These are phyloP conservation scores for Lophium mytilinum DNA, from an alignment of 495 filamentous ascomycete genomes.

Conservation along the genomic window DNA sequence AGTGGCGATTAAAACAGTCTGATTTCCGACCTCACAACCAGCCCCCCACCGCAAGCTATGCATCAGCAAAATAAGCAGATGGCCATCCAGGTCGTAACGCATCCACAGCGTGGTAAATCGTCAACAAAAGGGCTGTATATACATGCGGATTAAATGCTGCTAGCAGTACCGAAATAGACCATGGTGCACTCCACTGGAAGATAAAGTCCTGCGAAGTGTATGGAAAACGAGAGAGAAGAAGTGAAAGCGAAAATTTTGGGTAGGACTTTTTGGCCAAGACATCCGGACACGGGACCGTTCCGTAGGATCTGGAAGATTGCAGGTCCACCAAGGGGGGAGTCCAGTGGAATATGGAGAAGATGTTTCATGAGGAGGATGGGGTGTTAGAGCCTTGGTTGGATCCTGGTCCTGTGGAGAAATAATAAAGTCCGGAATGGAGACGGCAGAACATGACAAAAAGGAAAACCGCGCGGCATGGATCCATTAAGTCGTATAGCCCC, in stretches of 20 bases:
- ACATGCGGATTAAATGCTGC: not conserved
- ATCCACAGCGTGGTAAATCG: not conserved
- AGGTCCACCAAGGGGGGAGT: too few relatives aligned
- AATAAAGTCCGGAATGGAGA: too few relatives aligned
- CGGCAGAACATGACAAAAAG: too few relatives aligned
- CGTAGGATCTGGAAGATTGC: too few relatives aligned
- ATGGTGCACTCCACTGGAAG: not conserved
- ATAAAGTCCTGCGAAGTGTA: not conserved
- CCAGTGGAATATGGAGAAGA: too few relatives aligned
- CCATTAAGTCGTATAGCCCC: not conserved
- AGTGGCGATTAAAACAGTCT: not conserved
- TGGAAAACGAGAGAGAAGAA: not conserved
- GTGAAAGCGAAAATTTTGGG: not conserved
- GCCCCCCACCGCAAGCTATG: slow-evolving; percentile 1
- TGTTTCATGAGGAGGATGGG: too few relatives aligned
- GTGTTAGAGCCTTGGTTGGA: too few relatives aligned
- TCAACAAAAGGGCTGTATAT: not conserved
- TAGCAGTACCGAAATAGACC: not conserved
- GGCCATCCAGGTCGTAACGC: slow-evolving; percentile 2
- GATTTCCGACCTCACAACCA: not conserved
- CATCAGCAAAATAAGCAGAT: not conserved
- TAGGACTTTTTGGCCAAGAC: too few relatives aligned
- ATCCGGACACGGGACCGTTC: too few relatives aligned
- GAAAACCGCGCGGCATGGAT: not conserved
- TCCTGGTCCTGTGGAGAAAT: too few relatives aligned